Percentiles rank a stretch among this genome's conserved stretches.
Conservation (phyloP, 106 monocot species). For the Dendrobium officinale region DNA sequence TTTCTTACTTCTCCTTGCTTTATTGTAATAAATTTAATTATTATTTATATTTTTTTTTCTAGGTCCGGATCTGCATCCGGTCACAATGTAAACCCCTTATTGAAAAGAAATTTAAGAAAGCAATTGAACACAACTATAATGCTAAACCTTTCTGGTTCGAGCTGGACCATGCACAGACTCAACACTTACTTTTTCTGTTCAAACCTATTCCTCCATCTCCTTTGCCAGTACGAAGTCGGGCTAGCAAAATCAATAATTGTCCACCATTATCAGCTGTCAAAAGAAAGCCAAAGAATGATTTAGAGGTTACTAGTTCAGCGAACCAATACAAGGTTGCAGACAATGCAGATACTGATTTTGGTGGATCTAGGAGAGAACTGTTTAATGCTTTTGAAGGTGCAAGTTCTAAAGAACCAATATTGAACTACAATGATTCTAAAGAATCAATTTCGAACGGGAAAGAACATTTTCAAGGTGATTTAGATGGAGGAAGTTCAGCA, state of each 20-base stretch:
- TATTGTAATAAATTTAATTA: too few species aligned
- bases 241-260: neutral
- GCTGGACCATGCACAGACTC: slow-evolving; percentile 40
- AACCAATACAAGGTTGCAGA: slow-evolving; percentile 4
- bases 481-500: neutral
- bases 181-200: slow-evolving; percentile 26
- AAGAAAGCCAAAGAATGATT: slow-evolving; percentile 1
- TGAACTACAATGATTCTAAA: neutral
- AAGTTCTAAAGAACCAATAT: slow-evolving; percentile 3
- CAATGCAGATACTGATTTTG: slow-evolving; percentile 5
- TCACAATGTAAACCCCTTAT: slow-evolving; percentile 35
- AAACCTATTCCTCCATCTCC: slow-evolving; percentile 8
- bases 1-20: neutral
- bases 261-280: neutral
- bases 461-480: slow-evolving; percentile 12
- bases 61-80: slow-evolving; percentile 45
- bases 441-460: neutral
- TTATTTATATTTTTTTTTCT: neutral
- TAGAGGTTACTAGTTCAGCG: neutral
- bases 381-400: slow-evolving; percentile 3
- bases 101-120: slow-evolving; percentile 35
- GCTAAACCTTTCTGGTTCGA: slow-evolving; percentile 53
- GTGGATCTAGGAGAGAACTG: slow-evolving; percentile 1
- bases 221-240: slow-evolving; percentile 3
- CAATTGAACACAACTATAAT: slow-evolving; percentile 50